Conservation (phyloP, 305 asterid genomes). For the Andrographis paniculata region DNA sequence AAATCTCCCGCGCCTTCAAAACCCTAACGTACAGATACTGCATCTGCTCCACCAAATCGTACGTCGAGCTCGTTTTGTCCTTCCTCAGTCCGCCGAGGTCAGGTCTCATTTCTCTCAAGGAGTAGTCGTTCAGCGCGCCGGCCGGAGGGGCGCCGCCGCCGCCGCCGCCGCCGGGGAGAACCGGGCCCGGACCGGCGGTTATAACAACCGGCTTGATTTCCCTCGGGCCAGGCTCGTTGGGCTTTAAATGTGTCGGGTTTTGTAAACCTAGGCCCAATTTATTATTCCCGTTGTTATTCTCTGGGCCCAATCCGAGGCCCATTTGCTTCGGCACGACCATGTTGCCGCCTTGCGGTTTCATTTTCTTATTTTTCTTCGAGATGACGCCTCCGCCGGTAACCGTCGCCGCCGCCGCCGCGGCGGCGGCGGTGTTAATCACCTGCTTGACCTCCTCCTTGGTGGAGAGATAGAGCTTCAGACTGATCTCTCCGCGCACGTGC, state of each 20-base stretch:
- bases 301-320: slow-evolving; percentile 25
- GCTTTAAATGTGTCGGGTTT: slow-evolving; percentile 40
- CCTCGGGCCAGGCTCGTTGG: slow-evolving; percentile 39
- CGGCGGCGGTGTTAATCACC: slow-evolving; percentile 22
- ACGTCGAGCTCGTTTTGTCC: slow-evolving; percentile 60
- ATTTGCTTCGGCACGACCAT: slow-evolving; percentile 36
- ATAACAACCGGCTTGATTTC: slow-evolving; percentile 68
- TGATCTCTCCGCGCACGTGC: slow-evolving; percentile 78
- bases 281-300: not conserved
- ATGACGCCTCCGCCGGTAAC: slow-evolving; percentile 8
- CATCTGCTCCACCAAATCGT: slow-evolving; percentile 83
- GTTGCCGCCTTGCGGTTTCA: slow-evolving; percentile 44
- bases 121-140: slow-evolving; percentile 31
- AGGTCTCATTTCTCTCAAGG: slow-evolving; percentile 71
- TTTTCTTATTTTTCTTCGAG: slow-evolving; percentile 53
- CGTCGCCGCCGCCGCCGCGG: slow-evolving; percentile 9
- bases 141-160: slow-evolving; percentile 28
- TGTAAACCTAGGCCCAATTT: slow-evolving; percentile 32
- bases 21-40: slow-evolving; percentile 66
- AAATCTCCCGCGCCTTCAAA: slow-evolving; percentile 53
- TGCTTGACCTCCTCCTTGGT: slow-evolving; percentile 58
- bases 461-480: slow-evolving; percentile 58
- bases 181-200: slow-evolving; percentile 42
- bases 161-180: slow-evolving; percentile 18
- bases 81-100: slow-evolving; percentile 62